Conservation (phyloP, 306 rosid genomes). For the Vachellia collinsii region DNA sequence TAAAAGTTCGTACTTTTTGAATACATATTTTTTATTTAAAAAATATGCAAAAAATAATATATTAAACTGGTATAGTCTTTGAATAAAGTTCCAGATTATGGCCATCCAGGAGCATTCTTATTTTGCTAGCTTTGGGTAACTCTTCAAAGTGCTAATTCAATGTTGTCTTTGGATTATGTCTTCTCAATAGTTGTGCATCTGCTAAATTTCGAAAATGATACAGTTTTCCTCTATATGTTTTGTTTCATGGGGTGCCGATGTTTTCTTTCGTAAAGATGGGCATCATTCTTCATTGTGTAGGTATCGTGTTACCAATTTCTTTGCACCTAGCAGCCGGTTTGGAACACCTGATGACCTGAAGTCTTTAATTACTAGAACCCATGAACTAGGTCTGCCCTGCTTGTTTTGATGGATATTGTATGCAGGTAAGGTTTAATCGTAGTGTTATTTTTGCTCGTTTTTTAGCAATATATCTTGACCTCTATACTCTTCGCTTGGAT, state of each 20-base stretch:
- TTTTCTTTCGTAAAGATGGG: too few species aligned
- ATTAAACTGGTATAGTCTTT: too few species aligned
- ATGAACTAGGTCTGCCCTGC: conserved; percentile 89
- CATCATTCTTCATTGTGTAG: conserved; percentile 46
- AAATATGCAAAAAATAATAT: too few species aligned
- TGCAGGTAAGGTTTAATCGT: too few species aligned
- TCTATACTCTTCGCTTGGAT: conserved; percentile 30
- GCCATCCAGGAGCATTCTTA: conserved; percentile 99
- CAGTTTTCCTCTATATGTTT: too few species aligned
- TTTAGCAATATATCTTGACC: not conserved
- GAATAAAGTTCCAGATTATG: conserved; percentile 99
- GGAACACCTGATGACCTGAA: conserved; percentile 97
- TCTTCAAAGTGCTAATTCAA: conserved; percentile 28
- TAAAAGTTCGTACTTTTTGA: too few species aligned
- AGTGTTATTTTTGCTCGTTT: too few species aligned
- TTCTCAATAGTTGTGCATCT: too few species aligned
- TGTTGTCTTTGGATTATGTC: conserved; percentile 7
- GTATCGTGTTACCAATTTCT: conserved; percentile 96
- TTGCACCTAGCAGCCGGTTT: conserved; percentile 98
- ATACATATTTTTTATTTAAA: too few species aligned
- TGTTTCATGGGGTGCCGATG: conserved; percentile 29
- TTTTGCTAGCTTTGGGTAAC: conserved; percentile 98
- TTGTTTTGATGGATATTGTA: conserved; percentile 99
- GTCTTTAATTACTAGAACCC: conserved; percentile 91
- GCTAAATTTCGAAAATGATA: too few species aligned